Conservation (phyloP, 2,329 filamentous ascomycete species). For the Furcasterigmium furcatum region DNA sequence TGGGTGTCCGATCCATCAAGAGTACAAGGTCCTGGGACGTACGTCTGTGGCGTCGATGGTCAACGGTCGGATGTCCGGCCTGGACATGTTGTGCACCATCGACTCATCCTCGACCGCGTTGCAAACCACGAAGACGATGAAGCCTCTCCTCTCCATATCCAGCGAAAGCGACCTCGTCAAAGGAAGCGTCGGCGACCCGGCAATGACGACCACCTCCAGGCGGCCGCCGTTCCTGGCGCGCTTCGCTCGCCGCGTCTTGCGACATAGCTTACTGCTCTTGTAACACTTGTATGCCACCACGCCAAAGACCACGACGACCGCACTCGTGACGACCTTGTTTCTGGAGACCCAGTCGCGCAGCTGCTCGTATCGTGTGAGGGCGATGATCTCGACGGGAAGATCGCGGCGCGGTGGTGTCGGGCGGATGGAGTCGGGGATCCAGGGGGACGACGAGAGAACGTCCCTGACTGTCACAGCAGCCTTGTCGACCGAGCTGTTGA, state of each 20-base stretch:
- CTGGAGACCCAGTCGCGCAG: slow-evolving; percentile 68
- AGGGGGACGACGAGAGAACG: slow-evolving; percentile 61
- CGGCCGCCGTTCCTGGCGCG: slow-evolving; percentile 80
- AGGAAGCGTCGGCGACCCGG: slow-evolving; percentile 81
- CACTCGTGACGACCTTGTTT: slow-evolving; percentile 71
- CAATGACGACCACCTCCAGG: slow-evolving; percentile 82
- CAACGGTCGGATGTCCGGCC: slow-evolving; percentile 78
- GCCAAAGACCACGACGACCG: slow-evolving; percentile 67
- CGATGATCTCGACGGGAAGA: slow-evolving; percentile 26
- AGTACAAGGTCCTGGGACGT: slow-evolving; percentile 25
- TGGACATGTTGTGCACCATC: slow-evolving; percentile 70
- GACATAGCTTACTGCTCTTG: slow-evolving; percentile 50
- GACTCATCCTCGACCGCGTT: slow-evolving; percentile 82
- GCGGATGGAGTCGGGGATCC: slow-evolving; percentile 69
- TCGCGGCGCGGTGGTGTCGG: slow-evolving; percentile 46
- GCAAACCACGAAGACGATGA: slow-evolving; percentile 89
- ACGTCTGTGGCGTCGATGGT: slow-evolving; percentile 81
- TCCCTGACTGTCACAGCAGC: slow-evolving; percentile 71
- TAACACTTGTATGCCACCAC: slow-evolving; percentile 56
- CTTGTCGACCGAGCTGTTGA: slow-evolving; percentile 78
- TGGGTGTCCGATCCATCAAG: too few relatives aligned
- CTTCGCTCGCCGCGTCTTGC: slow-evolving; percentile 70
- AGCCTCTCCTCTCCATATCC: slow-evolving; percentile 87
- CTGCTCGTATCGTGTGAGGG: slow-evolving; percentile 41
- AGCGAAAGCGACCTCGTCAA: slow-evolving; percentile 78